Conservation (phyloP, 208 protist species). For the Endotrypanum monterogeii region DNA sequence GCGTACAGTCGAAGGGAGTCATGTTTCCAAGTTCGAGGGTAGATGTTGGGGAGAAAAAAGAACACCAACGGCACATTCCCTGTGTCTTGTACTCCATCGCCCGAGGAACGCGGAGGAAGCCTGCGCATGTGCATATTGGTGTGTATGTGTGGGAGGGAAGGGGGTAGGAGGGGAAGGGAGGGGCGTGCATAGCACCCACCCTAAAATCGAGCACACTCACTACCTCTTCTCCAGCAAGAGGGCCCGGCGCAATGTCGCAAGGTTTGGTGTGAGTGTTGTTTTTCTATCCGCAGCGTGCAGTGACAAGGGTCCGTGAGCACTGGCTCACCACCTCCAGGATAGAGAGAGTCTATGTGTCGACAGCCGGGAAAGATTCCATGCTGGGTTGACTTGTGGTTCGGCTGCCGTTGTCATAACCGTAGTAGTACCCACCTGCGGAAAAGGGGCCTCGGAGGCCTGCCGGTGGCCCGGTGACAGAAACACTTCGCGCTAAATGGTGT, state of each 20-base stretch:
- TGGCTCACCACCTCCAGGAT: background rate
- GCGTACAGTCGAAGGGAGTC: no score
- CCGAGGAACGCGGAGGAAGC: background rate
- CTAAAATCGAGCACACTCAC: background rate
- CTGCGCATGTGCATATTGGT: no score
- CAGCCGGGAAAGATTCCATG: background rate
- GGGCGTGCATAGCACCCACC: background rate
- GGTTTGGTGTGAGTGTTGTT: no score
- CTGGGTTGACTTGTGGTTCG: conserved; percentile 20
- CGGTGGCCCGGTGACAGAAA: conserved; percentile 4
- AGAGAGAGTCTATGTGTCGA: background rate
- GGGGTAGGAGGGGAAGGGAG: background rate
- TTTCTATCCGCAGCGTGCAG: background rate
- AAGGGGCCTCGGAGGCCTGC: conserved; percentile 11
- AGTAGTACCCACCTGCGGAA: conserved; percentile 29
- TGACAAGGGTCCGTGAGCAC: background rate
- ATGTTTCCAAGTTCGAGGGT: background rate
- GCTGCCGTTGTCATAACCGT: conserved; percentile 34
- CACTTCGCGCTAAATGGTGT: conserved; percentile 5
- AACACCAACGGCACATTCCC: background rate
- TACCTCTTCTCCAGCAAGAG: background rate
- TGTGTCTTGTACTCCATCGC: background rate
- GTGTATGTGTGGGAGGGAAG: background rate
- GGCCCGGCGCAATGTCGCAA: no score
- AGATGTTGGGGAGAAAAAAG: background rate